These are phyloP conservation scores for Boletus vermiculosoides DNA, from an alignment of 768 basidiomycete genomes.

Conservation along the genomic window DNA sequence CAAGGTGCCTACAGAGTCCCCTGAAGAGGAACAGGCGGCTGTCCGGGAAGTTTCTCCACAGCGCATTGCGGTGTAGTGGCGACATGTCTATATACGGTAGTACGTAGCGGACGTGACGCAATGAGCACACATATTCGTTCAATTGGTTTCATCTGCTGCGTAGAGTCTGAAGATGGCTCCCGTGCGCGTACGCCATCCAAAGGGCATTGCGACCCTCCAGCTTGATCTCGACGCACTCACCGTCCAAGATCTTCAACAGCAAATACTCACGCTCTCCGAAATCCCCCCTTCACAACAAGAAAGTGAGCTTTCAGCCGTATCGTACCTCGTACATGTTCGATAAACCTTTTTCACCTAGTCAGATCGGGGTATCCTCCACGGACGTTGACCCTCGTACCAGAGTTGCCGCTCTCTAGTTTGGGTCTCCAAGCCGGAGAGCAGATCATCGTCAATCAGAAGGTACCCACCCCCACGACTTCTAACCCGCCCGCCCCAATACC, in stretches of 20 bases:
- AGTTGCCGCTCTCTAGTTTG: conserved; percentile 72
- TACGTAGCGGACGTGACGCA: conserved; percentile 12
- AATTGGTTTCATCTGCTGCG: neutral
- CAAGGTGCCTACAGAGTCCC: conserved; percentile 18
- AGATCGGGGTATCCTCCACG: conserved; percentile 86
- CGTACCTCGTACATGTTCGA: neutral
- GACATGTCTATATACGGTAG: conserved; percentile 10
- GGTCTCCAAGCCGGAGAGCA: conserved; percentile 81
- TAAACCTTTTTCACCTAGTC: conserved; percentile 42
- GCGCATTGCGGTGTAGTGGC: conserved; percentile 11
- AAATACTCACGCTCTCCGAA: conserved; percentile 62
- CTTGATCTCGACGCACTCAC: conserved; percentile 61
- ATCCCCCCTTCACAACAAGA: conserved; percentile 79
- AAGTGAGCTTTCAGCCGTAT: conserved; percentile 46
- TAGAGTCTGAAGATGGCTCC: conserved; percentile 51
- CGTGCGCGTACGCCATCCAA: conserved; percentile 80
- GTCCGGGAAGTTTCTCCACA: neutral
- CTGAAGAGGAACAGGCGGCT: neutral
- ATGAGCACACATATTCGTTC: neutral
- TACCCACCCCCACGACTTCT: conserved; percentile 14
- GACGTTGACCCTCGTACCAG: conserved; percentile 65
- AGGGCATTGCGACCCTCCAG: conserved; percentile 77
- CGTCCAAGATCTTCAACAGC: conserved; percentile 72
- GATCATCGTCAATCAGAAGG: conserved; percentile 66
- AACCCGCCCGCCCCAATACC: conserved; percentile 9